Percentiles rank a stretch among this genome's conserved stretches.
phyloP scores from a whole-genome alignment of 108 stramenopile species.

The Fistulifera solaris region DNA sequence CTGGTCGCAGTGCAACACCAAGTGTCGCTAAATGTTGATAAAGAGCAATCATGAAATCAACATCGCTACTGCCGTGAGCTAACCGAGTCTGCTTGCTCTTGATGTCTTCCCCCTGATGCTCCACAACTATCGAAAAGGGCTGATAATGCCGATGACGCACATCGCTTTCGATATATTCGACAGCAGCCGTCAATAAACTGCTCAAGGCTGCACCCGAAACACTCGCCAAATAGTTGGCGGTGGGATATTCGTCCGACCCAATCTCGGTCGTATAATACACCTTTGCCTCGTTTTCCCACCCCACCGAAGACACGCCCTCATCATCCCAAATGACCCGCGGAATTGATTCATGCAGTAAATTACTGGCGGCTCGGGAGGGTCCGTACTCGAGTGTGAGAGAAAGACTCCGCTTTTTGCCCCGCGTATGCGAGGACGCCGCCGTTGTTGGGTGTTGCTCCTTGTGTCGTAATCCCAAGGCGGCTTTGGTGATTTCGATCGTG shows the following conservation, averaged over 20 bases:
- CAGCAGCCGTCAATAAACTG: slow-evolving; percentile 48
- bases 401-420: slow-evolving; percentile 25
- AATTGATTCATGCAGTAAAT: slow-evolving; percentile 42
- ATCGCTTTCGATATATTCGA: slow-evolving; percentile 42
- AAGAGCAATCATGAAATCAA: slow-evolving; percentile 60
- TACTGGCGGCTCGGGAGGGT: slow-evolving; percentile 48
- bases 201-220: slow-evolving; percentile 69
- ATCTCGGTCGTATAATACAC: slow-evolving; percentile 63
- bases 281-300: slow-evolving; percentile 69
- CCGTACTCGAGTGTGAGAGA: slow-evolving; percentile 81
- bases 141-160: slow-evolving; percentile 50
- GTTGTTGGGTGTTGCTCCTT: slow-evolving; percentile 7
- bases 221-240: slow-evolving; percentile 73
- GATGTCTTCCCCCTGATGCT: slow-evolving; percentile 1
- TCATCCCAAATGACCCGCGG: slow-evolving; percentile 40
- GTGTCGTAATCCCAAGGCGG: slow-evolving; percentile 62
- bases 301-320: slow-evolving; percentile 19
- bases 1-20: slow-evolving; percentile 65
- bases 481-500: slow-evolving; percentile 49
- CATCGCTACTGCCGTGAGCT: slow-evolving; percentile 39
- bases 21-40: slow-evolving; percentile 54
- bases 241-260: slow-evolving; percentile 22
- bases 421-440: too few relatives aligned
- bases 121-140: slow-evolving; percentile 51
- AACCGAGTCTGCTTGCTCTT: slow-evolving; percentile 11